Conservation (phyloP, 1,139 yeast genomes). For the Candida gigantensis region DNA sequence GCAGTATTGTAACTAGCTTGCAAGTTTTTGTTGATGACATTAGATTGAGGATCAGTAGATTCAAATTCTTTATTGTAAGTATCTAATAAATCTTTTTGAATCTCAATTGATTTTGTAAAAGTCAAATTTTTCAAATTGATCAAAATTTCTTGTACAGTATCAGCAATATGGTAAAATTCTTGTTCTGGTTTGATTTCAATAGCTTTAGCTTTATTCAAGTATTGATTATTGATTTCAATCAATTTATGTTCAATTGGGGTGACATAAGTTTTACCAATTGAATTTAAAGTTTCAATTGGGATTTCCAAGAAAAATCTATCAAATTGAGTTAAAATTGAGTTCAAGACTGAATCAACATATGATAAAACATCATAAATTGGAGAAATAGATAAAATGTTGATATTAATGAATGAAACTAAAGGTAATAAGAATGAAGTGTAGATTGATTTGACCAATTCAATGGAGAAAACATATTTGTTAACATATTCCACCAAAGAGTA, state of each 20-base stretch:
- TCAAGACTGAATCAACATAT: conserved; percentile 24
- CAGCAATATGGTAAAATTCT: conserved; percentile 28
- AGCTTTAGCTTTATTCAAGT: conserved; percentile 10
- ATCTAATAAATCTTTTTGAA: conserved; percentile 33
- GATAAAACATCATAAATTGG: conserved; percentile 26
- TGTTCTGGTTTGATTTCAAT: conserved; percentile 12
- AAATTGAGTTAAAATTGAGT: conserved; percentile 9
- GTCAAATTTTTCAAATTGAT: conserved; percentile 28
- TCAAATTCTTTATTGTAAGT: conserved; percentile 38
- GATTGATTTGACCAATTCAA: conserved; percentile 24
- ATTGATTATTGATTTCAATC: conserved; percentile 14
- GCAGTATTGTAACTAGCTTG: conserved; percentile 41
- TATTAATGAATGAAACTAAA: conserved; percentile 19
- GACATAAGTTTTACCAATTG: conserved; percentile 11
- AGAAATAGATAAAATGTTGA: conserved; percentile 25
- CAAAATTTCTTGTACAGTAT: conserved; percentile 32
- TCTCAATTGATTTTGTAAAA: conserved; percentile 29
- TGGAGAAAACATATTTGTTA: conserved; percentile 27
- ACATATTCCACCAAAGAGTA: conserved; percentile 31
- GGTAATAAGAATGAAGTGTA: conserved; percentile 23
- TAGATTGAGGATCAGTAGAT: conserved; percentile 15
- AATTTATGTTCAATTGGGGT: conserved; percentile 13
- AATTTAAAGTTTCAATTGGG: conserved; percentile 10
- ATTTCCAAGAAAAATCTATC: conserved; percentile 14
- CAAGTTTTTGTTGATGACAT: conserved; percentile 29